Base-by-base conservation (phyloP, 1,139 yeast species). In the Suhomyces bolitotheri region DNA sequence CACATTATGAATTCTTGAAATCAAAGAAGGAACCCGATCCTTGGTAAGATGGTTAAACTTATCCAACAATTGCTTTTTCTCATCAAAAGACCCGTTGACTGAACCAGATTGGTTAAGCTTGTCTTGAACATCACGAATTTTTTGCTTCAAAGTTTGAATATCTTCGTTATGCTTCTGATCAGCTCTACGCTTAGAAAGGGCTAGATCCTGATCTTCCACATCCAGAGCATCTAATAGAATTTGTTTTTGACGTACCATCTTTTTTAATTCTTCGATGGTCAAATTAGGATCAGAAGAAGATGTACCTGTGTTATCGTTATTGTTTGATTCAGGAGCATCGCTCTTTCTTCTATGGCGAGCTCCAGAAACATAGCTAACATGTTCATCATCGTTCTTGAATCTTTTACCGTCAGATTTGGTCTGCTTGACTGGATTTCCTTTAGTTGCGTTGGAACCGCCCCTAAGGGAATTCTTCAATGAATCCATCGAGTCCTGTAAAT, bases 161-260 rank as follows among this genome's bases (percentile, higher is more conserved):
- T 78, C 83, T 34, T 67, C 67, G 12, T 55, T 40, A 21, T 62
- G 58, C 31, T 59, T 52, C 22, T 55, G 54, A 10, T 56, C 58
- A 7, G 46, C 39, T 33, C 49, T 54, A 23, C 42, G 53, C 16
- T 43, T 47, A 4, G 51, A 38, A 5, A 53, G 49, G 1, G 45
- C 34, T 15, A 56, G 45, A 39, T 80, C 82, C 39, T 76, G 80
- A 50, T 81, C 94, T 46, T 76, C 75, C 2, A 82, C 77, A 53
- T 85, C 94, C 46, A 83, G 62, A 1, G 94, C 92, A 45, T 77
- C 84, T 33, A 86, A 64, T 34, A 84, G 54, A 38, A 82, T 80
- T 49, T 77, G 73, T 68, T 83, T 84, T 54, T 86, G 94, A 30
- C 76, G 76, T 33, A 86, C 73, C 43, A 71, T 60, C 53, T 82